Evolutionary conservation across 345 rosid species (phyloP), one percentile per base, ranked within the genome.

Genomic region (Dovyalis caffra): DNA sequence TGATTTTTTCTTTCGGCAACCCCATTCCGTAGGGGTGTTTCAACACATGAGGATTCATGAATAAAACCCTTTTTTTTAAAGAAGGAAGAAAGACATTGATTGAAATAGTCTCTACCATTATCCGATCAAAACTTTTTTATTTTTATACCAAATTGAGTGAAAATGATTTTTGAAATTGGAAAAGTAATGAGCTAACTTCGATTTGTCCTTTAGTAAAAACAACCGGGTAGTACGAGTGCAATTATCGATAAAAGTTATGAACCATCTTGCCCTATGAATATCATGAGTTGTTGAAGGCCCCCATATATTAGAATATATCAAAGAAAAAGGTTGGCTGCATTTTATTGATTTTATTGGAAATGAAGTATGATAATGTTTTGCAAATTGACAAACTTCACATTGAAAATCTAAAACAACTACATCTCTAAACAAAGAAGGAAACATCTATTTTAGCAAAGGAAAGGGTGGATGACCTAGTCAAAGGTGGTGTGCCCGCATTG

Each of bases 341-440:
- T 20, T 75, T 26, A 29, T 76, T 35, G 69, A 69, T 1, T 51
- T 69, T 14, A 62, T 60, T 1, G 63, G 70, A 70, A 69, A 60
- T 47, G 0, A 3, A 11, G 32, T 1, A 5, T n/a, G n/a, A 1
- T 3, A 43, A 1, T 78, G 65, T 10, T 72, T 77, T 8, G 62
- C n/a, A n/a, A n/a, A n/a, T n/a, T n/a, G n/a, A n/a, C n/a, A n/a
- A n/a, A n/a, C n/a, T n/a, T n/a, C n/a, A 73, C 57, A 73, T 8
- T 73, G 69, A 32, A 73, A 35, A 0, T 0, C n/a, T 2, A 16
- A 8, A 16, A 60, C 14, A n/a, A n/a, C n/a, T n/a, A n/a, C n/a
- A n/a, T n/a, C n/a, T n/a, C n/a, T n/a, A n/a, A n/a, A n/a, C n/a
- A n/a, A 40, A 3, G 5, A n/a, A 10, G 68, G 68, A 57, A 77